Evolutionary conservation across 1,139 yeast species (phyloP).

Genomic region (Sugiyamaella pinicola): DNA sequence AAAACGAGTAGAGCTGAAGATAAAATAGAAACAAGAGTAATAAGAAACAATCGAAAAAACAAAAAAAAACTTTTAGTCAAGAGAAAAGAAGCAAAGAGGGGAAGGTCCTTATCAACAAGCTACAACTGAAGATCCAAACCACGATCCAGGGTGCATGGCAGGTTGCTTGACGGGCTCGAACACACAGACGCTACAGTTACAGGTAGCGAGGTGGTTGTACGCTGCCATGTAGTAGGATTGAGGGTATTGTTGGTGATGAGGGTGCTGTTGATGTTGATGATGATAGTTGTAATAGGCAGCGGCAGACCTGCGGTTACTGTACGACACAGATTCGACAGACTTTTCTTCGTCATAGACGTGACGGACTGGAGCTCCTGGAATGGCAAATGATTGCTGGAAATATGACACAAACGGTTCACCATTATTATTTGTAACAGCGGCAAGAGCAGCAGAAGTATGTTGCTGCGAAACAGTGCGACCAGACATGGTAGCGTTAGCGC

Average conservation of each 20-base stretch:
- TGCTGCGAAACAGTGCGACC: background rate
- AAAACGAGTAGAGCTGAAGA: background rate
- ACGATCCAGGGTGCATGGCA: constrained; percentile 9
- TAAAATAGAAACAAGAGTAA: constrained; percentile 6
- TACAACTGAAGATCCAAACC: constrained; percentile 25
- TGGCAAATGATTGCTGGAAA: constrained; percentile 31
- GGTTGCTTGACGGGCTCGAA: constrained; percentile 25
- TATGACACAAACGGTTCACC: constrained; percentile 22
- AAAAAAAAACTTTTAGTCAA: background rate
- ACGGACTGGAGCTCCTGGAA: constrained; percentile 4
- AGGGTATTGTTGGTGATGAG: constrained; percentile 16
- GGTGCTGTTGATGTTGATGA: constrained; percentile 9
- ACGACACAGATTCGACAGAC: constrained; percentile 16
- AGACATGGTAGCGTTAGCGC: background rate
- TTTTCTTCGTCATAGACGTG: constrained; percentile 21
- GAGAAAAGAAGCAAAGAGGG: constrained; percentile 8
- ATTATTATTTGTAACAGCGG: background rate
- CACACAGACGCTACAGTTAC: constrained; percentile 30
- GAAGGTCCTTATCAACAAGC: constrained; percentile 21
- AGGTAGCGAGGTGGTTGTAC: constrained; percentile 28
- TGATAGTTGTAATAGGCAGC: constrained; percentile 7
- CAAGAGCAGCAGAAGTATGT: constrained; percentile 8
- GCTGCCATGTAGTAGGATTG: constrained; percentile 30
- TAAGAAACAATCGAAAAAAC: constrained; percentile 4
- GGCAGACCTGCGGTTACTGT: background rate